Base-by-base conservation (phyloP, 129 eudicot species). In the Lactuca sativa region DNA sequence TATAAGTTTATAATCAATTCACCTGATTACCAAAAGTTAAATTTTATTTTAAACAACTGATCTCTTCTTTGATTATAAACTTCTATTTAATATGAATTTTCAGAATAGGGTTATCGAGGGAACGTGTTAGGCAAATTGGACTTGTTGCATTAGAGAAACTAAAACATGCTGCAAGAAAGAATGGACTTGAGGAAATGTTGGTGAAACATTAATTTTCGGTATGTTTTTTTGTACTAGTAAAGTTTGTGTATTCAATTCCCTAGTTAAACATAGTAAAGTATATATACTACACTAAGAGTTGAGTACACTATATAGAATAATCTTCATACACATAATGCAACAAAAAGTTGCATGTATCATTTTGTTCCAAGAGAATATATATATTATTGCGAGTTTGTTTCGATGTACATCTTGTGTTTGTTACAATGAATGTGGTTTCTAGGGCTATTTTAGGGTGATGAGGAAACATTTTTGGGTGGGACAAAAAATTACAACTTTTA, bases 41-140 rank as follows among this genome's bases (percentile, higher is more conserved):
- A 0, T 34, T 34, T 34, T 34, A 34, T 34, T 34, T 34, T 2
- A 5, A 1, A 6, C 6, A 40, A 40, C 44, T 0, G 0, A 8
- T 40, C 9, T 40, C 44, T 2, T 9, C 9, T 43, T 9, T 43
- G 12, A 43, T 43, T 43, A 3, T 43, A 43, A 43, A 43, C 14
- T 14, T 54, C 17, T 54, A 52, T 54, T 31, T 67, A 34, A 6
- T 67, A 16, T 15, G 62, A 67, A 2, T 9, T 67, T 68, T 54
- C 95, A 90, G 97, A 83, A 82, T 90, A 36, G 97, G 97, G 51
- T 75, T 90, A 82, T 90, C 97, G 12, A 80, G 97, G 64, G 97
- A 90, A 79, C 83, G 95, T 63, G 95, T 90, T 21, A 78, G 97
- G 73, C 95, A 90, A 74, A 86, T 90, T 40, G 97, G 97, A 69